Conservation (phyloP, 1,284 basidiomycete genomes). For the Leccinum subfulvum region DNA sequence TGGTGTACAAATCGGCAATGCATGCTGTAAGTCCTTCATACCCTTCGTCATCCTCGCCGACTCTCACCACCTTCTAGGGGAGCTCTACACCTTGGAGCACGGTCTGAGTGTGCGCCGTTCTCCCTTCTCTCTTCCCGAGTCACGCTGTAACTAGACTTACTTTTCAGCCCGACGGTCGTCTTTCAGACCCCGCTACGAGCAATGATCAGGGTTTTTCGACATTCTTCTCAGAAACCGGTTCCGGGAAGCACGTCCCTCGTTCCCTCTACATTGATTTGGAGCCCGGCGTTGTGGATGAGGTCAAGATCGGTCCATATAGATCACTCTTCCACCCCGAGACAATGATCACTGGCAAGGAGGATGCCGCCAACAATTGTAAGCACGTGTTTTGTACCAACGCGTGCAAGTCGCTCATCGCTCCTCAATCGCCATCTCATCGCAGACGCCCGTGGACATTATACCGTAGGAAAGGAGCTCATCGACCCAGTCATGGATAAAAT, state of each 20-base stretch:
- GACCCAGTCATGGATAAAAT: slow-evolving; percentile 94
- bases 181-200: slow-evolving; percentile 69
- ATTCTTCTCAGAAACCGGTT: slow-evolving; percentile 90
- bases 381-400: slow-evolving; percentile 18
- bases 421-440: slow-evolving; percentile 14
- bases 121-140: background rate
- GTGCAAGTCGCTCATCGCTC: slow-evolving; percentile 16
- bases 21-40: slow-evolving; percentile 68
- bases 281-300: slow-evolving; percentile 95
- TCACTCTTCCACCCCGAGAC: slow-evolving; percentile 99
- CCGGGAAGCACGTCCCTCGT: slow-evolving; percentile 96
- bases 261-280: slow-evolving; percentile 97
- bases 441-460: slow-evolving; percentile 99
- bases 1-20: slow-evolving; percentile 94
- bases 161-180: slow-evolving; percentile 84
- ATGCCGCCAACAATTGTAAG: slow-evolving; percentile 98
- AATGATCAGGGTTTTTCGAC: slow-evolving; percentile 95
- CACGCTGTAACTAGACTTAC: background rate
- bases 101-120: slow-evolving; percentile 76
- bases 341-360: slow-evolving; percentile 98
- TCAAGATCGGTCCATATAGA: slow-evolving; percentile 92
- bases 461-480: slow-evolving; percentile 94
- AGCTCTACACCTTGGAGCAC: slow-evolving; percentile 93
- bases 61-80: slow-evolving; percentile 42
- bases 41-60: background rate